Percentiles rank a stretch among this genome's conserved stretches.
Evolutionary conservation across 257 asterid species (phyloP).

Genomic region (Paulownia fortunei): DNA sequence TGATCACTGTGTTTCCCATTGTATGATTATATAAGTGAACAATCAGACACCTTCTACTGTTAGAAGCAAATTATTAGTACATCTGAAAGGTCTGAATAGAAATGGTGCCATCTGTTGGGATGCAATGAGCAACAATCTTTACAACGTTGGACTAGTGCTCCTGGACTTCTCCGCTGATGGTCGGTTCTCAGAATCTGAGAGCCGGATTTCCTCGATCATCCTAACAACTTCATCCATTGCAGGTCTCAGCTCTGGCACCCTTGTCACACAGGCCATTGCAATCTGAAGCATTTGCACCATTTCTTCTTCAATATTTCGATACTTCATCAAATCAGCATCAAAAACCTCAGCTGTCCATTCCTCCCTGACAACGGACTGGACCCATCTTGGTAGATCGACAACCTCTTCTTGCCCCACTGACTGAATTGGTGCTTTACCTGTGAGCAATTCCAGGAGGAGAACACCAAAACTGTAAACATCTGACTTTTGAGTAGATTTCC

Average conservation of each 20-base stretch:
- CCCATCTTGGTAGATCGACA: slow-evolving; percentile 70
- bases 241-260: slow-evolving; percentile 63
- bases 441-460: slow-evolving; percentile 70
- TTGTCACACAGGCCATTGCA: slow-evolving; percentile 69
- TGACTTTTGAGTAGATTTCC: slow-evolving; percentile 57
- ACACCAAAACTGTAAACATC: slow-evolving; percentile 79
- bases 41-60: neutral
- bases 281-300: slow-evolving; percentile 84
- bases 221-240: slow-evolving; percentile 59
- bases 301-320: slow-evolving; percentile 58
- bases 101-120: too few relatives aligned
- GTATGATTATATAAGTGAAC: too few relatives aligned
- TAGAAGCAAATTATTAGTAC: slow-evolving; percentile 2
- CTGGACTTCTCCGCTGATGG: slow-evolving; percentile 50
- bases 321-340: slow-evolving; percentile 55
- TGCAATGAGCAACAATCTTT: neutral
- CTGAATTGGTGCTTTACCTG: slow-evolving; percentile 67
- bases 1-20: too few relatives aligned
- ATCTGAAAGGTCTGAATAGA: slow-evolving; percentile 15
- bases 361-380: slow-evolving; percentile 73
- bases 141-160: slow-evolving; percentile 43
- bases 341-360: slow-evolving; percentile 89
- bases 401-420: slow-evolving; percentile 56
- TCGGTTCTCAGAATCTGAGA: slow-evolving; percentile 45
- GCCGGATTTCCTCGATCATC: slow-evolving; percentile 63